Evolutionary conservation across 371 early-diverging fungal genomes (phyloP), one percentile per base, ranked within the genome.

Genomic region (Neoconidiobolus thromboides): DNA sequence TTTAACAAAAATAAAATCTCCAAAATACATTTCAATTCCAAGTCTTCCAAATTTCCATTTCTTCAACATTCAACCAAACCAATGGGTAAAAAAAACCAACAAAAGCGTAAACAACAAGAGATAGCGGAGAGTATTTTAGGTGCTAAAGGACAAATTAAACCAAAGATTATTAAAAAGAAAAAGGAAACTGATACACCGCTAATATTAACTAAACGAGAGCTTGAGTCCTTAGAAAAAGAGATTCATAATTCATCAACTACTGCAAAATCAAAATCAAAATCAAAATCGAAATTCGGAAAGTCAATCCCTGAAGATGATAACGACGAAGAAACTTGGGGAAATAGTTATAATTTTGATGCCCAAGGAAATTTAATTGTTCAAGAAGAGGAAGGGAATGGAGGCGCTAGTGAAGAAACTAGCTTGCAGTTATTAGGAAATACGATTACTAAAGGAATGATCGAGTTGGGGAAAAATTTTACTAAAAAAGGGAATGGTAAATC

Each of bases 271-370:
- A 26, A 26, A 26, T 26, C 26, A 26, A 26, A 26, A 26, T 26
- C 26, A 26, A 26, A 26, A 26, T 26, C 26, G 26, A 26, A 26
- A 26, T 26, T 26, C 26, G 26, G 26, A 26, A 26, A 26, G 26
- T 26, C 26, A 26, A 26, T 26, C 26, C 26, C 67, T 1, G 71
- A 71, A 6, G 73, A 69, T 14, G 68, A 63, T 14, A 69, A 67
- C 43, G 48, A 55, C 46, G 51, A 48, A n/a, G 3, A n/a, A 54
- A 62, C 3, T 63, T 55, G 52, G 65, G 61, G 38, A 63, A 65
- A 14, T 52, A 54, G 14, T 61, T 53, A 46, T 10, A 48, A 12
- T 58, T 48, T 52, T 39, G 44, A 39, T 50, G 61, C 64, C 7
- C 63, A 69, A 38, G 66, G 43, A 64, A 64, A 62, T 63, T 65